Conservation (phyloP, 192 early-diverging fungal species). For the Pilobolus umbonatus region DNA sequence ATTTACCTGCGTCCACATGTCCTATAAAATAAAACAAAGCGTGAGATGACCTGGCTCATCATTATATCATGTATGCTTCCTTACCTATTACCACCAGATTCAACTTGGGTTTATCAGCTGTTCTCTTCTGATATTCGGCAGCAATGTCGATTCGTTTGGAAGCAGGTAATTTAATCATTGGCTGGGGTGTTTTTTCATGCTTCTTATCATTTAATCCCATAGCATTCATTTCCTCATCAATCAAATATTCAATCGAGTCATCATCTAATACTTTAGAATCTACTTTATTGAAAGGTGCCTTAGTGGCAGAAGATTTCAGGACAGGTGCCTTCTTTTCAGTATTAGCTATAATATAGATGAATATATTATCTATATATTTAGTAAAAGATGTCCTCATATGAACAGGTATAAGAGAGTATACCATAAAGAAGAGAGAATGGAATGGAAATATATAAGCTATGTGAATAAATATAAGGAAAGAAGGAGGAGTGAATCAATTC, state of each 20-base stretch:
- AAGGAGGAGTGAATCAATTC: not conserved
- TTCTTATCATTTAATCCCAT: constrained; percentile 16
- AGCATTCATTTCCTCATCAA: constrained; percentile 23
- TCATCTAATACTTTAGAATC: not conserved
- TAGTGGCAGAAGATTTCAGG: not conserved
- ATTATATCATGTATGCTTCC: constrained; percentile 34
- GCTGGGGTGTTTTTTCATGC: constrained; percentile 9
- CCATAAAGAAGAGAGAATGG: not conserved
- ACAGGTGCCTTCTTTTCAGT: not conserved
- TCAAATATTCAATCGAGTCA: constrained; percentile 23
- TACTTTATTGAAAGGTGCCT: not conserved
- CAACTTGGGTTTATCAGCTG: constrained; percentile 60
- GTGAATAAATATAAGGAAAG: not conserved
- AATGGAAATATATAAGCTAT: not conserved
- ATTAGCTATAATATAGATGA: not conserved
- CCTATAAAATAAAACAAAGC: too few species aligned
- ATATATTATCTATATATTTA: too few species aligned
- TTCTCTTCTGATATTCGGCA: constrained; percentile 65
- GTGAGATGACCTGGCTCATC: too few species aligned
- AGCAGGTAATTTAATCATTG: constrained; percentile 18
- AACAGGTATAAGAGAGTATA: constrained; percentile 1
- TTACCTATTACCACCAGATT: constrained; percentile 90
- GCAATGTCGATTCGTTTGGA: constrained; percentile 67
- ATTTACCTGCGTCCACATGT: constrained; percentile 97
- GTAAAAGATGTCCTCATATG: constrained; percentile 11